phyloP scores from a whole-genome alignment of 140 eudicot genomes.

The Stevia rebaudiana region DNA sequence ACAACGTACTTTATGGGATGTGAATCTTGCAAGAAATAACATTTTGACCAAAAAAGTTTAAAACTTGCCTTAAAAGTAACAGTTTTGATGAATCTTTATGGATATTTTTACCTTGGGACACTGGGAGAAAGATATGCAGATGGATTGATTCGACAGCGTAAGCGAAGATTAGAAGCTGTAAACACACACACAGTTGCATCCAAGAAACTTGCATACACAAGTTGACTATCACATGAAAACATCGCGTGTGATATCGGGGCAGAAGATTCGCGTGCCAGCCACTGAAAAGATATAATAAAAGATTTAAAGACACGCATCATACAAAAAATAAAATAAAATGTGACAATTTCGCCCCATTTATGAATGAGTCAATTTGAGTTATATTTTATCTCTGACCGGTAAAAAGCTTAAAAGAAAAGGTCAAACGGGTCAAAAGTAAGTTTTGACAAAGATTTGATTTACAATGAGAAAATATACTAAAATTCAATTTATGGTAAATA shows the following conservation, averaged over 20 bases:
- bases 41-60: background rate
- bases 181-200: conserved; percentile 81
- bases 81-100: background rate
- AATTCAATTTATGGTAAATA: too few species aligned
- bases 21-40: background rate
- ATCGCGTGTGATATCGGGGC: conserved; percentile 86
- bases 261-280: conserved; percentile 74
- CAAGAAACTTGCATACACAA: conserved; percentile 80
- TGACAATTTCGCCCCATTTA: background rate
- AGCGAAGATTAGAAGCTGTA: conserved; percentile 62
- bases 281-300: conserved; percentile 41
- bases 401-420: background rate
- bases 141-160: conserved; percentile 79
- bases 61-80: background rate
- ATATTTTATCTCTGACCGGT: background rate
- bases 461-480: too few species aligned
- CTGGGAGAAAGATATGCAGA: conserved; percentile 64
- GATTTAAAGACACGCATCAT: background rate
- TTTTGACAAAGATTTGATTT: too few species aligned
- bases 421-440: background rate
- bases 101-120: conserved; percentile 22
- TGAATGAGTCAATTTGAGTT: background rate
- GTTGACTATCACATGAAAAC: conserved; percentile 89
- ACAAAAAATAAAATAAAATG: background rate
- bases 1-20: too few species aligned